A percentile compares a stretch with the other conserved stretches of the same genome.
phyloP scores from a whole-genome alignment of 306 rosid species.

The Myrica gale region DNA sequence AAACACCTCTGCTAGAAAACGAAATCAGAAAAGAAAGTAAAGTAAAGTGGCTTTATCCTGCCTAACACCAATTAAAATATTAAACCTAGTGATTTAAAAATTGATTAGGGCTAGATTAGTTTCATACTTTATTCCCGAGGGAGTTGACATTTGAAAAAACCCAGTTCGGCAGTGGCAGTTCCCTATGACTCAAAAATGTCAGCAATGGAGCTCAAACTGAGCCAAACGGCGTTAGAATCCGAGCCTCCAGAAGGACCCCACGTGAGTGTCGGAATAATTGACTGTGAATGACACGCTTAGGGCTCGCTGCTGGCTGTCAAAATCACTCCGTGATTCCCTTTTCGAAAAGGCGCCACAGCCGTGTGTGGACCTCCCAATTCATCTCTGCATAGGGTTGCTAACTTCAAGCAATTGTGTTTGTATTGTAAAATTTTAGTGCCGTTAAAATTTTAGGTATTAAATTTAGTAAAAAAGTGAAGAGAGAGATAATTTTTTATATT shows the following conservation, averaged over 20 bases:
- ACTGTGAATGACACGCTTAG: conserved; percentile 25
- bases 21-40: neutral
- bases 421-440: too few species aligned
- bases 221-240: conserved; percentile 29
- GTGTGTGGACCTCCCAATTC: too few species aligned
- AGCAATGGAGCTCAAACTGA: conserved; percentile 6
- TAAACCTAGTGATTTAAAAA: conserved; percentile 23
- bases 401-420: too few species aligned
- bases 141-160: conserved; percentile 37
- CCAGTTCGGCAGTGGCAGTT: neutral
- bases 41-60: conserved; percentile 6
- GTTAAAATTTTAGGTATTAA: too few species aligned
- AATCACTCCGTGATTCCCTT: conserved; percentile 17
- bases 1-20: conserved; percentile 24
- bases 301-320: conserved; percentile 19
- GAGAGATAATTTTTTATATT: too few species aligned
- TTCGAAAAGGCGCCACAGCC: neutral
- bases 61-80: conserved; percentile 25
- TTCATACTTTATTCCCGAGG: conserved; percentile 19
- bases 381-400: too few species aligned
- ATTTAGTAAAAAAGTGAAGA: too few species aligned
- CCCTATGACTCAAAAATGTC: conserved; percentile 31
- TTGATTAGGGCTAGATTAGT: conserved; percentile 23
- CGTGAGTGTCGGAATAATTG: conserved; percentile 44
- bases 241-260: conserved; percentile 1